Conservation (phyloP, 2,329 filamentous ascomycete species). For the Penicillium freii region DNA sequence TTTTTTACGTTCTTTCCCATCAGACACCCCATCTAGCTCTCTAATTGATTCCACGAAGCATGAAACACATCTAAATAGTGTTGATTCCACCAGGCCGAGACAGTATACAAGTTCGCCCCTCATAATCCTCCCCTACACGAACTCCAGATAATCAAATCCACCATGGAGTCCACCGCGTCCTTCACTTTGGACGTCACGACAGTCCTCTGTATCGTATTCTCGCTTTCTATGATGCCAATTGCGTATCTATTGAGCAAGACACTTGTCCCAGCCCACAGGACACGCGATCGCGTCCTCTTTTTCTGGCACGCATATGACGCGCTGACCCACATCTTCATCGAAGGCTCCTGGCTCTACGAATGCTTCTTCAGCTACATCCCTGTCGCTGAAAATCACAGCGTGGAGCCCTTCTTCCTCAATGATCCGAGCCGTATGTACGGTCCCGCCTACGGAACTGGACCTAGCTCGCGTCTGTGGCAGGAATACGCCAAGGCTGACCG, state of each 20-base stretch:
- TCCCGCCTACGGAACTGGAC: slow-evolving; percentile 54
- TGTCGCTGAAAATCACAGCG: slow-evolving; percentile 39
- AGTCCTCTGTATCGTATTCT: slow-evolving; percentile 54
- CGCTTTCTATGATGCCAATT: slow-evolving; percentile 53
- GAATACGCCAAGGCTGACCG: slow-evolving; percentile 65
- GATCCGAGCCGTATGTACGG: slow-evolving; percentile 57
- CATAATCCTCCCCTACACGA: not conserved
- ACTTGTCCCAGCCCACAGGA: slow-evolving; percentile 54
- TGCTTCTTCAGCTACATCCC: slow-evolving; percentile 73
- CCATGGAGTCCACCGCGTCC: slow-evolving; percentile 22
- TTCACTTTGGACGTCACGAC: slow-evolving; percentile 48
- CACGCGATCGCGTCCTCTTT: slow-evolving; percentile 72
- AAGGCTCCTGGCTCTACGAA: slow-evolving; percentile 89
- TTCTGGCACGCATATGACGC: slow-evolving; percentile 94
- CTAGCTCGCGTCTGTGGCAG: slow-evolving; percentile 59
- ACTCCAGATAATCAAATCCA: slow-evolving; percentile 1
- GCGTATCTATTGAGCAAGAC: slow-evolving; percentile 51
- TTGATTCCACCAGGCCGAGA: not conserved
- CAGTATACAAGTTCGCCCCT: not conserved
- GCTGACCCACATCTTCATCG: slow-evolving; percentile 85
- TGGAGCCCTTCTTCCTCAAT: slow-evolving; percentile 52
- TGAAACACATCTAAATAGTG: not conserved
- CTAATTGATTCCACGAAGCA: not conserved
- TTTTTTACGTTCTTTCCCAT: not conserved
- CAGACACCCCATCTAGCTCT: not conserved